phyloP scores from a whole-genome alignment of 2,329 filamentous ascomycete genomes.

The Epichloe hybrida region DNA sequence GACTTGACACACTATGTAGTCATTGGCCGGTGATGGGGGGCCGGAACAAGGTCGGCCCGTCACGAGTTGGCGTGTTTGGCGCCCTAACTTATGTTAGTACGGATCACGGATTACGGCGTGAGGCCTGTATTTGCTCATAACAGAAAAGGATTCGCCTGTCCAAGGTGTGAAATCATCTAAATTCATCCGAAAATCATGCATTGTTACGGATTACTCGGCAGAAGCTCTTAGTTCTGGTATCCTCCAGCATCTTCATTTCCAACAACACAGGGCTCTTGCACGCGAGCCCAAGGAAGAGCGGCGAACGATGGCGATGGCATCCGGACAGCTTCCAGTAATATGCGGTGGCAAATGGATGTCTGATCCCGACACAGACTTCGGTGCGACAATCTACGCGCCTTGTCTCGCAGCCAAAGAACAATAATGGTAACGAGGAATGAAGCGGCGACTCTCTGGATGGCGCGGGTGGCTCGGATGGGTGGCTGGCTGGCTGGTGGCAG shows the following conservation, averaged over 20 bases:
- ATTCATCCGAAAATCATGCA: no score
- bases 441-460: no score
- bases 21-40: not conserved
- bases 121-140: no score
- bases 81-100: not conserved
- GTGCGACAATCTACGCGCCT: not conserved
- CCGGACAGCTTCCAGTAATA: no score
- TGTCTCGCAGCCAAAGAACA: not conserved
- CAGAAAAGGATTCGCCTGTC: no score
- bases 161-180: no score
- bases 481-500: not conserved
- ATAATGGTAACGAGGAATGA: not conserved
- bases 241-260: not conserved
- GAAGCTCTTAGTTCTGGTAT: no score
- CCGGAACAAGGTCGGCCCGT: constrained; percentile 1
- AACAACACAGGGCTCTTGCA: not conserved
- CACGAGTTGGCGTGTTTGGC: not conserved
- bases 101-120: no score
- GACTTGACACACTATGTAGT: not conserved
- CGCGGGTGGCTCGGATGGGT: not conserved
- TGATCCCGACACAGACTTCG: not conserved
- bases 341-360: not conserved
- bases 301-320: no score
- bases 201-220: no score
- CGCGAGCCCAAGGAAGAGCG: no score